Evolutionary conservation across 257 asterid genomes (phyloP), one percentile per base, ranked within the genome.

Genomic region (Solanum chiquidenum): DNA sequence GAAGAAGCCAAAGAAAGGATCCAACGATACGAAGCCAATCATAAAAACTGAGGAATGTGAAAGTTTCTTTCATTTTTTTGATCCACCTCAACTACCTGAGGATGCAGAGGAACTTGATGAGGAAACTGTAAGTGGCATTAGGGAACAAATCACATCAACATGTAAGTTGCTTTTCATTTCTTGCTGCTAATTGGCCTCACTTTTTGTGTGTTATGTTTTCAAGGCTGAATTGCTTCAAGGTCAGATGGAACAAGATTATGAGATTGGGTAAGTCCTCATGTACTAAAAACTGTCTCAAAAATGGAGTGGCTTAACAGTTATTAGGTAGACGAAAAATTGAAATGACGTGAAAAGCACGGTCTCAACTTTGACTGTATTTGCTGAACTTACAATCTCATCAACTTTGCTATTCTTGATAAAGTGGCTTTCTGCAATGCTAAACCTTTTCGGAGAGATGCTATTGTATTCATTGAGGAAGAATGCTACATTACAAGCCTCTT

Each of bases 1-100:
- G 89, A 95, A 94, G 94, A 96, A 94, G 91, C 95, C 98, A 11
- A 96, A 94, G 95, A 95, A 95, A 88, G 98, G 99, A 14, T 93
- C 98, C 23, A 94, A 95, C 83, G 92, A 92, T 90, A 92, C 94
- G 33, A 94, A 94, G 86, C 98, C 96, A 49, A 89, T 94, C 58
- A 94, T 95, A 6, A 94, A 94, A 91, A 95, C 95, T 21, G 98
- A 95, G 90, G 92, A 93, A 14, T 95, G 98, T 85, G 98, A 94
- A 79, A 96, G 98, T 83, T 96, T 96, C 90, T 96, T 96, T 90
- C 96, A 95, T 90, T 96, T 96, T 93, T 96, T 96, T 86, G 92
- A 94, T 89, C 99, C 99, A 79, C 98, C 98, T 14, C 93, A 94
- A 76, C 97, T 95, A 71, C 98, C 97, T 0, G 98, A 95, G 38